Conservation (phyloP, 140 eudicot species). For the Stevia rebaudiana region DNA sequence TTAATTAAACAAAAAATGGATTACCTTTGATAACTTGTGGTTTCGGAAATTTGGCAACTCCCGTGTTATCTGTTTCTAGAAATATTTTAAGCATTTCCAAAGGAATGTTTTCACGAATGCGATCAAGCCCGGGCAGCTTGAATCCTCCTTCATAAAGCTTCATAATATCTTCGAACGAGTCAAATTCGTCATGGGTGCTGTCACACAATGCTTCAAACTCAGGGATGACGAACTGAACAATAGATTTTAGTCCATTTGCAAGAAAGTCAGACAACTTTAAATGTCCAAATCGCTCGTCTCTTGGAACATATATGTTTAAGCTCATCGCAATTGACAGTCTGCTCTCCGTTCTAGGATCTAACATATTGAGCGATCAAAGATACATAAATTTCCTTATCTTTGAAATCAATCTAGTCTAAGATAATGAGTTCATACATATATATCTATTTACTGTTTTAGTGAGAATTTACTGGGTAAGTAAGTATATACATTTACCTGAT, state of each 20-base stretch:
- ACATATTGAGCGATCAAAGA: too few relatives aligned
- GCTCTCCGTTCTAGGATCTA: conserved; percentile 57
- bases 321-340: conserved; percentile 39
- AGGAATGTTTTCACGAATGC: conserved; percentile 36
- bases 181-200: conserved; percentile 42
- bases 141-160: conserved; percentile 50
- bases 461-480: too few relatives aligned
- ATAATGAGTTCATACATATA: too few relatives aligned
- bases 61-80: conserved; percentile 39
- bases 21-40: conserved; percentile 55
- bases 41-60: conserved; percentile 38
- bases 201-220: conserved; percentile 42
- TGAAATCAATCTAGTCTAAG: too few relatives aligned
- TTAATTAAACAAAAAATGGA: too few relatives aligned
- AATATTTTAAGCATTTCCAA: conserved; percentile 42
- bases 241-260: conserved; percentile 40
- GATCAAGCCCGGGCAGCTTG: conserved; percentile 30
- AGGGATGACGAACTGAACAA: conserved; percentile 41
- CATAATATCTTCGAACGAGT: conserved; percentile 40
- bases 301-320: conserved; percentile 53
- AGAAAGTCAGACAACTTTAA: conserved; percentile 60
- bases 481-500: conserved; percentile 39
- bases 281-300: conserved; percentile 61
- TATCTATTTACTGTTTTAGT: too few relatives aligned
- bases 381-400: too few relatives aligned